A percentile compares a stretch with the other conserved stretches of the same genome.
Conservation (phyloP, 1,284 basidiomycete species). For the Microbotryum scabiosae region DNA sequence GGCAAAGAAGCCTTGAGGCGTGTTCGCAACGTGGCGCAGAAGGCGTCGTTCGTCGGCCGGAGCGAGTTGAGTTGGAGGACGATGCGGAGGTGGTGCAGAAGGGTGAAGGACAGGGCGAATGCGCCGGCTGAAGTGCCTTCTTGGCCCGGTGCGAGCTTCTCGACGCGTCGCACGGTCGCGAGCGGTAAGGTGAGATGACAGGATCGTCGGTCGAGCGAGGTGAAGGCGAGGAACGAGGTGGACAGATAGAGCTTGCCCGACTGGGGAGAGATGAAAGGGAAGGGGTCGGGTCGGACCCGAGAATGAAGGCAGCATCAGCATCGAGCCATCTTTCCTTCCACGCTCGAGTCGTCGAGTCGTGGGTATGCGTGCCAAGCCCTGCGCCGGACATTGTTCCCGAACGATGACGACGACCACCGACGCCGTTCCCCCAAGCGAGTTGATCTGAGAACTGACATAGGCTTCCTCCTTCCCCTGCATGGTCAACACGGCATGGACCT, state of each 20-base stretch:
- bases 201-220: slow-evolving; percentile 82
- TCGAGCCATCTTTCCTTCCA: background rate
- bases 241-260: slow-evolving; percentile 84
- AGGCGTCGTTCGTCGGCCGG: slow-evolving; percentile 88
- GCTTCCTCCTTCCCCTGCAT: slow-evolving; percentile 79
- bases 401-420: too few species aligned
- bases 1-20: slow-evolving; percentile 70
- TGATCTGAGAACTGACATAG: slow-evolving; percentile 58
- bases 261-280: slow-evolving; percentile 43
- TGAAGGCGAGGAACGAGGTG: slow-evolving; percentile 83
- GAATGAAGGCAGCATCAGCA: background rate
- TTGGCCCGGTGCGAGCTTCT: slow-evolving; percentile 47
- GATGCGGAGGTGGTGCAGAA: slow-evolving; percentile 44
- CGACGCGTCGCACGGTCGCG: slow-evolving; percentile 89
- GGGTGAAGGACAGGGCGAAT: slow-evolving; percentile 85
- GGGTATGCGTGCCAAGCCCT: too few species aligned
- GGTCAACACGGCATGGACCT: slow-evolving; percentile 82
- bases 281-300: background rate
- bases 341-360: background rate
- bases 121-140: slow-evolving; percentile 60
- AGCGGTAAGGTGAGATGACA: slow-evolving; percentile 87
- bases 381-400: too few species aligned
- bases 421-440: too few species aligned
- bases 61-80: slow-evolving; percentile 88
- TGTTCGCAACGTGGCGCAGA: slow-evolving; percentile 81